Percentiles rank a stretch among this genome's conserved stretches.
These are phyloP conservation scores for Cryptomeria japonica DNA, from an alignment of 75 land plant genomes.

Conservation along the genomic window DNA sequence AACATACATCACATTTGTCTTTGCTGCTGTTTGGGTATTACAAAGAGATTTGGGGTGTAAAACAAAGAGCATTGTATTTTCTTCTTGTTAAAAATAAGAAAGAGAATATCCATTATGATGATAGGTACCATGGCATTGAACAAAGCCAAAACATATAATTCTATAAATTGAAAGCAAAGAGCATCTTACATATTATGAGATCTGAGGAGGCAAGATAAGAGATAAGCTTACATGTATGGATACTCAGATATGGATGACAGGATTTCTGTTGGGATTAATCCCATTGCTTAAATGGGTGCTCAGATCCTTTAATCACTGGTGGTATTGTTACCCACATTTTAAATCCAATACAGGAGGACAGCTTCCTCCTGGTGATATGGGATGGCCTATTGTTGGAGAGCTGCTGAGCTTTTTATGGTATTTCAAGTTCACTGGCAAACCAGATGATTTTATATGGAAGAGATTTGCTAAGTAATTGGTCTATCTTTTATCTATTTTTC, in stretches of 20 bases:
- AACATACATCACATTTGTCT: too few relatives aligned
- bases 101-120: too few relatives aligned
- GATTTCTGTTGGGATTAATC: not conserved
- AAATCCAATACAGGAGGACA: not conserved
- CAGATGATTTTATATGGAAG: slow-evolving; percentile 30
- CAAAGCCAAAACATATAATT: too few relatives aligned
- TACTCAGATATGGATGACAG: not conserved
- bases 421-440: slow-evolving; percentile 31
- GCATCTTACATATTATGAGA: too few relatives aligned
- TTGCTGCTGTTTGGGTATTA: too few relatives aligned
- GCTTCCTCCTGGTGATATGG: slow-evolving; percentile 46
- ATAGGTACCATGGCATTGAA: too few relatives aligned
- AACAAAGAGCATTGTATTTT: too few relatives aligned
- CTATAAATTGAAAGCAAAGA: too few relatives aligned
- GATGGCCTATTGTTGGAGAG: slow-evolving; percentile 29
- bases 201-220: too few relatives aligned
- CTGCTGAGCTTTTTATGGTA: slow-evolving; percentile 39
- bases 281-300: slow-evolving; percentile 19
- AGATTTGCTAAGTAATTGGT: not conserved
- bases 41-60: too few relatives aligned
- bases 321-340: slow-evolving; percentile 6
- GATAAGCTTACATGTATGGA: not conserved
- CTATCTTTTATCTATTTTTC: not conserved
- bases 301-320: slow-evolving; percentile 31
- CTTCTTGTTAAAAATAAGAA: too few relatives aligned